phyloP scores from a whole-genome alignment of 352 stramenopile genomes.

The Globisporangium barbulae region DNA sequence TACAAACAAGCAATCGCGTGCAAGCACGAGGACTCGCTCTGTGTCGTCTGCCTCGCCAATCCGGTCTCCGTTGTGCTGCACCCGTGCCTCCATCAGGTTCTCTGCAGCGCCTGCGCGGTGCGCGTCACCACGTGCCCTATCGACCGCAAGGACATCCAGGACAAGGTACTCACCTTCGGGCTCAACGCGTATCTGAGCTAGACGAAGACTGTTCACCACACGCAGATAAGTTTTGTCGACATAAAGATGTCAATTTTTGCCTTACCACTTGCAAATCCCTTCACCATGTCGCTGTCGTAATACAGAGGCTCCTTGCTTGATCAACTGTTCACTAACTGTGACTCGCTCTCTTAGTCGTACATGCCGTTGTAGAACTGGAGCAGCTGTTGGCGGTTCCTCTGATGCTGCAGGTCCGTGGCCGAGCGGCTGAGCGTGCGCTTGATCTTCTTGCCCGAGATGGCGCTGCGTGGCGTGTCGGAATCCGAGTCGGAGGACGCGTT shows the following conservation, averaged over 20 bases:
- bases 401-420: constrained; percentile 50
- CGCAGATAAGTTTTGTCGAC: constrained; percentile 10
- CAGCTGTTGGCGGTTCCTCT: constrained; percentile 75
- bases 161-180: constrained; percentile 69
- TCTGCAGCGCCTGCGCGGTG: constrained; percentile 53
- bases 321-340: neutral
- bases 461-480: constrained; percentile 68
- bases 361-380: constrained; percentile 88
- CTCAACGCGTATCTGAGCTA: constrained; percentile 35
- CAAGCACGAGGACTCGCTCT: constrained; percentile 26
- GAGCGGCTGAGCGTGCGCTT: constrained; percentile 71
- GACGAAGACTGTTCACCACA: neutral
- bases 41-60: constrained; percentile 56
- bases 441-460: constrained; percentile 87
- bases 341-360: constrained; percentile 47
- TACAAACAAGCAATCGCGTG: constrained; percentile 27
- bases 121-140: constrained; percentile 53
- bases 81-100: constrained; percentile 58
- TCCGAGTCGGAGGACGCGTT: constrained; percentile 40
- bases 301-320: neutral
- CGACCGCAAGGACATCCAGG: constrained; percentile 50
- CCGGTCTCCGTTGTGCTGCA: constrained; percentile 44
- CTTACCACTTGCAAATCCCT: constrained; percentile 4
- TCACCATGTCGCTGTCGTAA: neutral
- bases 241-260: neutral